Evolutionary conservation across 768 basidiomycete species (phyloP), one percentile per base, ranked within the genome.

Genomic region (Daedaleopsis nitida): DNA sequence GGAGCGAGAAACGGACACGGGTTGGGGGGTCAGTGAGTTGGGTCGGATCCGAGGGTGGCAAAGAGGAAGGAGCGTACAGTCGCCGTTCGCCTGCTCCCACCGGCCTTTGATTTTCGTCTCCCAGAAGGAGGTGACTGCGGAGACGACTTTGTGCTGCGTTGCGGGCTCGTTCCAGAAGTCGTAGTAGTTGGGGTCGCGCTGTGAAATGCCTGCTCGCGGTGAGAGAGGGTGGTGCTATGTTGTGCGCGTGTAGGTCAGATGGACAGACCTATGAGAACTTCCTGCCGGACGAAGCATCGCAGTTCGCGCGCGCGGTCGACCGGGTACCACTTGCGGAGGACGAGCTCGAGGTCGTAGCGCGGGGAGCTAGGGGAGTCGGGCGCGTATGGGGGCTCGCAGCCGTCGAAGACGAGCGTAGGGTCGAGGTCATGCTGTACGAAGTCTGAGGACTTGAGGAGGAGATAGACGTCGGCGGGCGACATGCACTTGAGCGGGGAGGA

Each of bases 361-460:
- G 72, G 66, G 13, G 43, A 23, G 16, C n/a, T n/a, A n/a, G 72
- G 66, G 13, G 52, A 23, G 32, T 39, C 50, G 5, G 35, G 49
- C 17, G 48, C 52, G 17, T 24, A 42, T 11, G 50, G 37, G 16
- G 62, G 63, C 10, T 72, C 72, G 66, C 91, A 92, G 0, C 83
- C 86, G 17, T 86, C 85, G 59, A 96, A 96, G 6, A 92, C 86
- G 35, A 71, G 75, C 2, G 79, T 79, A 1, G 73, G 66, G 57
- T 79, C 81, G 9, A 96, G 73, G 69, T 94, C 95, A 66, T 97
- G 92, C 1, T 83, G 81, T 57, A 94, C 79, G 65, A 96, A 96
- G 72, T 96, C 92, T 35, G 93, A 95, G 0, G 94, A 93, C 72
- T 98, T 98, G 64, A 98, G 82, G 0, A 96, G 77, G 57, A 96